A percentile compares a stretch with the other conserved stretches of the same genome.
Evolutionary conservation across 768 basidiomycete genomes (phyloP).

Genomic region (Rhodotorula sphaerocarpa): DNA sequence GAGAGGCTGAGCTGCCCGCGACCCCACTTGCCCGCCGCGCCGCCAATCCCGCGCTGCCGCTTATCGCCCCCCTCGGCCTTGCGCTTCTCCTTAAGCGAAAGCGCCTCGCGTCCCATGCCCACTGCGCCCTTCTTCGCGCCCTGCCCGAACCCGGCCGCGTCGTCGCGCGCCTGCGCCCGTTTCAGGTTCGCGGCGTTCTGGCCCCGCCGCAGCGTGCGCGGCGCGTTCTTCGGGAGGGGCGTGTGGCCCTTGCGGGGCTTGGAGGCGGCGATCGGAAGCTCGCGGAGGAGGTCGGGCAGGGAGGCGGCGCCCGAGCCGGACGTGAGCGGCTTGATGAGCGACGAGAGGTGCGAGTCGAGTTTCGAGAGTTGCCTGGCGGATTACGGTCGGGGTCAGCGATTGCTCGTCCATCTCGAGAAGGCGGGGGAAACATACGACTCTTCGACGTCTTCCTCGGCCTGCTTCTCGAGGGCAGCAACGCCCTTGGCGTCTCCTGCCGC

Average conservation of each 20-base stretch:
- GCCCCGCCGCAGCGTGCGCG: constrained; percentile 23
- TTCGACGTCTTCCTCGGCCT: constrained; percentile 11
- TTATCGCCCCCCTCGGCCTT: constrained; percentile 26
- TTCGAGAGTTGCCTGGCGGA: constrained; percentile 72
- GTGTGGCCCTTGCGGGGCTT: constrained; percentile 34
- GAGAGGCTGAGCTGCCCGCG: constrained; percentile 20
- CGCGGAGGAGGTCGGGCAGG: constrained; percentile 30
- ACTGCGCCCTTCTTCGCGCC: constrained; percentile 3
- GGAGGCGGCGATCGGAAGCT: constrained; percentile 15
- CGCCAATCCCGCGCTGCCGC: constrained; percentile 27
- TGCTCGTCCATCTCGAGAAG: no score
- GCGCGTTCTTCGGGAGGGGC: constrained; percentile 33
- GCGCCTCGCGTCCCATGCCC: constrained; percentile 18
- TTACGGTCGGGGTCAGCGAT: no score
- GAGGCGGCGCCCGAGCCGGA: constrained; percentile 48
- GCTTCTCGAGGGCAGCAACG: background rate
- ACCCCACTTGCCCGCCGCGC: constrained; percentile 23
- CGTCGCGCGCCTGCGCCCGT: constrained; percentile 28
- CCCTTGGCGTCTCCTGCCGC: background rate
- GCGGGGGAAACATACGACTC: constrained; percentile 22
- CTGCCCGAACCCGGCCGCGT: constrained; percentile 3
- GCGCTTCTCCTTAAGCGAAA: constrained; percentile 32
- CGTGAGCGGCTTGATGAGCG: constrained; percentile 66
- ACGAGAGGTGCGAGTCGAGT: constrained; percentile 73
- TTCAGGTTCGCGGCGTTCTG: constrained; percentile 31